A percentile compares a stretch with the other conserved stretches of the same genome.
Evolutionary conservation across 2,329 filamentous ascomycete genomes (phyloP).

Genomic region (Phaeomoniella chlamydospora): DNA sequence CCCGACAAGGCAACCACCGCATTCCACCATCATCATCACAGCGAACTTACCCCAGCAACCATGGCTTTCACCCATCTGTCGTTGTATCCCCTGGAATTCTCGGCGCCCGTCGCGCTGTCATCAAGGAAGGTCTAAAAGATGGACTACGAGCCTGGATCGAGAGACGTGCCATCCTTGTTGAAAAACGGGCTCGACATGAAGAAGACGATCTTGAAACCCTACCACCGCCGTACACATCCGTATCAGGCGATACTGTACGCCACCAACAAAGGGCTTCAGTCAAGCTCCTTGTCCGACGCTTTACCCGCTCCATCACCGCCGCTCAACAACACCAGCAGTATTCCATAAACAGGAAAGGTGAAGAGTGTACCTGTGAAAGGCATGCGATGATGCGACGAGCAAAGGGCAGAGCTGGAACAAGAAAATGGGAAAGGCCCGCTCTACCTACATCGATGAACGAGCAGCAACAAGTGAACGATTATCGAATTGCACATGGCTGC

Average conservation of each 20-base stretch:
- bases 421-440: conserved; percentile 8
- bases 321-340: conserved; percentile 6
- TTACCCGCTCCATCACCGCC: conserved; percentile 7
- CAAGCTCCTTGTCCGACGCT: conserved; percentile 10
- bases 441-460: no score
- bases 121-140: conserved; percentile 55
- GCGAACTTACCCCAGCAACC: no score
- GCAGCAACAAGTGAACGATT: no score
- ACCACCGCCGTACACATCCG: conserved; percentile 1
- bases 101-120: conserved; percentile 47
- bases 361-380: conserved; percentile 2
- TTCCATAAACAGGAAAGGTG: conserved; percentile 7
- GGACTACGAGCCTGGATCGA: conserved; percentile 50
- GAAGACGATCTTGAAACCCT: conserved; percentile 34
- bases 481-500: no score
- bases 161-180: conserved; percentile 16
- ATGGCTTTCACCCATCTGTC: no score
- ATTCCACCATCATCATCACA: no score
- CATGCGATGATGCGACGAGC: conserved; percentile 10
- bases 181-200: conserved; percentile 17
- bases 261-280: conserved; percentile 7
- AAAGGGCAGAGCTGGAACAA: conserved; percentile 8
- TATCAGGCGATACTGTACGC: neutral
- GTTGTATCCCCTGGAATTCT: conserved; percentile 45
- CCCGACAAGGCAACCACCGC: neutral